Base-by-base conservation (phyloP, 805 yeast genomes). In the Candida wancherniae region DNA sequence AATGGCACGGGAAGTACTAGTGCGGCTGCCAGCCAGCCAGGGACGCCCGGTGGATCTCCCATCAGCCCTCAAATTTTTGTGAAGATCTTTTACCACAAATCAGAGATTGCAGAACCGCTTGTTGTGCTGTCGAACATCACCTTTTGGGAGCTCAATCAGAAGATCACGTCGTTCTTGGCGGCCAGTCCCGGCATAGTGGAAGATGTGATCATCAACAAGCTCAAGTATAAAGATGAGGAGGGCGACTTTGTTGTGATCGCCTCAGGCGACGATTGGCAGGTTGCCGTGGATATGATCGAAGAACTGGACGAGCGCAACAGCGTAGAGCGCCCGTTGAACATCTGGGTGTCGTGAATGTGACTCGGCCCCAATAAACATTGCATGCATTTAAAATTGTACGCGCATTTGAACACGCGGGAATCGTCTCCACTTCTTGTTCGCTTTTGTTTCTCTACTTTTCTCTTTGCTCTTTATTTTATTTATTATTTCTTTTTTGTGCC, bases 151-250 rank as follows among this genome's bases (percentile, higher is more conserved):
- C 78, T 85, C 43, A 74, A 84, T 29, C 62, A 81, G 43, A 70
- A 82, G 40, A 78, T 84, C 3, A 74, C 82, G 9, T 46, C 52
- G 7, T 53, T 67, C 36, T 62, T 70, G 33, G 63, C 75, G 23
- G 47, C 67, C 21, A 69, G 74, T 50, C 61, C 64, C 8, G 77
- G 72, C 26, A 63, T 85, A 34, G 60, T 72, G 26, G 71, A 64
- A 25, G 75, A 76, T 37, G 73, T 85, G 5, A 42, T 53, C 30
- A 63, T 62, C 15, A 58, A 52, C 53, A 72, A 81, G 47, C 68
- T 92, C 39, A 80, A 79, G 55, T 90, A 86, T 53, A 77, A 77
- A 52, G 98, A 92, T 57, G 98, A 92, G 58, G 98, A 92, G 53
- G 96, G 94, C 11, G 98, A 92, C 54, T 81, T 75, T 53, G 94